Evolutionary conservation across 371 early-diverging fungal genomes (phyloP), one percentile per base, ranked within the genome.

Genomic region (Blastocladiella emersonii): DNA sequence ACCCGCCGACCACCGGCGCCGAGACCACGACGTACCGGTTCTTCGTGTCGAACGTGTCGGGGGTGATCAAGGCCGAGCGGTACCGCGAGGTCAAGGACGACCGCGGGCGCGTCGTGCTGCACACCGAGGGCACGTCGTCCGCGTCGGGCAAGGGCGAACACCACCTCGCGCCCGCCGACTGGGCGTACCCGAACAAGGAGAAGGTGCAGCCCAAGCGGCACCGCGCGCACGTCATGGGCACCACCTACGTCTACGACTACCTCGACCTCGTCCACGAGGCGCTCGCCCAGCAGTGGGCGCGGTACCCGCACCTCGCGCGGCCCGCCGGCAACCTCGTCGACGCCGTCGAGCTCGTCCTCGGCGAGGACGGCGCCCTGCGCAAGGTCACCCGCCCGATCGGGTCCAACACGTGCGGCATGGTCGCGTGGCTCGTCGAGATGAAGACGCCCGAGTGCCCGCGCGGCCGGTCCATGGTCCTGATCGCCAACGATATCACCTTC

Each of bases 401-500:
- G 41, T 82, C 86, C 64, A 96, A 96, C 82, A 86, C 79, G 60
- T 86, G 86, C 63, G 98, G 98, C 68, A 97, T 97, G 95, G 93
- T 96, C 36, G 96, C 90, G 3, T 98, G 94, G 94, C 77, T 89
- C 61, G 77, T 93, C 70, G 85, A 85, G 27, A 67, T 93, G 65
- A 85, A 80, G 67, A 95, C 98, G 5, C 98, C 98, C 61, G 95
- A 96, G 73, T 90, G 87, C 73, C 96, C 98, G 44, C 68, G 72
- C 27, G 96, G 97, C 59, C 86, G 97, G 43, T 75, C 80, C 61
- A 79, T 93, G 53, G 86, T 98, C 59, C 91, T 96, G 35, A 88
- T 99, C 71, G 94, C 96, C 68, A 98, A 98, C 79, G 98, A 98
- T 71, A 98, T 97, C 68, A 95, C 97, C 3, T 89, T 81, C 79